Evolutionary conservation across 495 filamentous ascomycete genomes (phyloP).

Genomic region (Penicillium coffeae): DNA sequence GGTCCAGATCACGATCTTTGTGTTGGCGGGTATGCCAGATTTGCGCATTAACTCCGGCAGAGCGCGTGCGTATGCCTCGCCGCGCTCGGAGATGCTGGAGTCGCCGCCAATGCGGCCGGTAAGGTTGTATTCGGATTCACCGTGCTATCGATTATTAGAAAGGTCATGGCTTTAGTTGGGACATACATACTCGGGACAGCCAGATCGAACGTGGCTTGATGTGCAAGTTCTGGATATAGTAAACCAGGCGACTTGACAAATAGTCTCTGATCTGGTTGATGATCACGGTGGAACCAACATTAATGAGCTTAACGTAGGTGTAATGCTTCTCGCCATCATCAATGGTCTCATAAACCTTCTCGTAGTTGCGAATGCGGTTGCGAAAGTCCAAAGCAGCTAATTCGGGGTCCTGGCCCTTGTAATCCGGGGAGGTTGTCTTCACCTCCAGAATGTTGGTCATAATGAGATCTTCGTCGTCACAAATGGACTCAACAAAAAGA

Average conservation of each 20-base stretch:
- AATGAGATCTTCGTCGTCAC: constrained; percentile 90
- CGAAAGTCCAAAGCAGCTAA: constrained; percentile 84
- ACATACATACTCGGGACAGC: constrained; percentile 76
- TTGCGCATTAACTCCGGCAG: constrained; percentile 76
- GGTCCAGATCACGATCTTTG: constrained; percentile 92
- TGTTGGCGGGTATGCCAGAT: constrained; percentile 71
- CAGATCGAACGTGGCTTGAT: constrained; percentile 97
- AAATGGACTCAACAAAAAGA: constrained; percentile 92
- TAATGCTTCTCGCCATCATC: constrained; percentile 77
- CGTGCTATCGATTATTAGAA: constrained; percentile 56
- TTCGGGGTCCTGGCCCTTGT: constrained; percentile 90
- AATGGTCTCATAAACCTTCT: constrained; percentile 91
- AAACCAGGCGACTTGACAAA: constrained; percentile 89
- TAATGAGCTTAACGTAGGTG: constrained; percentile 95
- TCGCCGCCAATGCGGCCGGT: constrained; percentile 87
- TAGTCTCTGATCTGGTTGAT: constrained; percentile 98
- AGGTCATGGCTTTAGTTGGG: not conserved
- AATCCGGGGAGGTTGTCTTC: constrained; percentile 94
- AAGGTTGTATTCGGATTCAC: constrained; percentile 89
- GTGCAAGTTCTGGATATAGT: constrained; percentile 97
- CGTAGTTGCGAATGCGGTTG: constrained; percentile 92
- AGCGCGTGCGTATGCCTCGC: constrained; percentile 76
- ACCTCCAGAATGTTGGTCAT: constrained; percentile 97
- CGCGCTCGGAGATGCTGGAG: constrained; percentile 78
- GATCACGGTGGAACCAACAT: constrained; percentile 90